These are phyloP conservation scores for Trametes meyenii DNA, from an alignment of 768 basidiomycete genomes.

Conservation along the genomic window DNA sequence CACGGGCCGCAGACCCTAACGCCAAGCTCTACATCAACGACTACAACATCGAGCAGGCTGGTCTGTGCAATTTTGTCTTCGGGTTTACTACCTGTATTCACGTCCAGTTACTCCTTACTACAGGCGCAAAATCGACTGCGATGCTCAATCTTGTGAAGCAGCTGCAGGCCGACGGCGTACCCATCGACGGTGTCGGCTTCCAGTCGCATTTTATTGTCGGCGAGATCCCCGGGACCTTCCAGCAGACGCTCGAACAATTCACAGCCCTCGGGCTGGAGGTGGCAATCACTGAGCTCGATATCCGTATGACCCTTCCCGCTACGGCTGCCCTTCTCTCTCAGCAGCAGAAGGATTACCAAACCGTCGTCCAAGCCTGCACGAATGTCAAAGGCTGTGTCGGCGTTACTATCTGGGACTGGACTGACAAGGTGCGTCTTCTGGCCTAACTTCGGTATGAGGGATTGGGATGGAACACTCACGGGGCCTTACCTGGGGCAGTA, in stretches of 20 bases:
- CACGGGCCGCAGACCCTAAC: slow-evolving; percentile 55
- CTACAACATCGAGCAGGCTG: slow-evolving; percentile 38
- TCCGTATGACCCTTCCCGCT: slow-evolving; percentile 58
- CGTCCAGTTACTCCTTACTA: neutral
- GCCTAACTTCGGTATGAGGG: neutral
- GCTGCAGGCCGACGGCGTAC: slow-evolving; percentile 49
- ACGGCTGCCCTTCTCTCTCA: slow-evolving; percentile 52
- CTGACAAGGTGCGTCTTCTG: slow-evolving; percentile 33
- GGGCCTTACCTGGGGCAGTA: slow-evolving; percentile 22
- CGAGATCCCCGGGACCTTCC: slow-evolving; percentile 48
- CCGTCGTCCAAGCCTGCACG: slow-evolving; percentile 57
- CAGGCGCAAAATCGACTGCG: slow-evolving; percentile 55
- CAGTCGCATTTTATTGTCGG: slow-evolving; percentile 65
- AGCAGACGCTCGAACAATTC: slow-evolving; percentile 53
- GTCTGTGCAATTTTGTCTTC: slow-evolving; percentile 1
- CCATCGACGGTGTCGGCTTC: slow-evolving; percentile 64
- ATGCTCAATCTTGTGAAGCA: slow-evolving; percentile 55
- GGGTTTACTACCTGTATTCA: neutral
- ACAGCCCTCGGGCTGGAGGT: slow-evolving; percentile 65
- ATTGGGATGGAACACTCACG: neutral
- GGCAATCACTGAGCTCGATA: slow-evolving; percentile 71
- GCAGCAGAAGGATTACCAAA: slow-evolving; percentile 60
- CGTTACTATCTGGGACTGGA: slow-evolving; percentile 46
- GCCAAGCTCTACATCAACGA: slow-evolving; percentile 60
- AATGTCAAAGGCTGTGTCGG: slow-evolving; percentile 40